Evolutionary conservation across 2,329 filamentous ascomycete species (phyloP).

Genomic region (Xylariaceae sp.): DNA sequence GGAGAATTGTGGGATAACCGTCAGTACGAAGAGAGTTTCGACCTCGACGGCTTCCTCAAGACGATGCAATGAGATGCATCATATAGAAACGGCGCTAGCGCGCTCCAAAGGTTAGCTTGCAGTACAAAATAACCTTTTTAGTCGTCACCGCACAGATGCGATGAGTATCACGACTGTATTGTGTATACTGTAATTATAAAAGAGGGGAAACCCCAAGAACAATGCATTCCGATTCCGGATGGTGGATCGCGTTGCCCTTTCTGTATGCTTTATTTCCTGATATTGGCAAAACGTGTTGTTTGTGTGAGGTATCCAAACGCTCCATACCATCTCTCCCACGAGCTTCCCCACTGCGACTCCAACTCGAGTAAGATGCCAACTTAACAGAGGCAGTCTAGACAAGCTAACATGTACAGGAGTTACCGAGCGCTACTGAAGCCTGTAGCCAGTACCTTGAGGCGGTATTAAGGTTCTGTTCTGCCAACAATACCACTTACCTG

Average conservation of each 20-base stretch:
- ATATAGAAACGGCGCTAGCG: neutral
- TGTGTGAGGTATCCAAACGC: too few species aligned
- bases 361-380: too few species aligned
- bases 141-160: neutral
- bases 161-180: slow-evolving; percentile 2
- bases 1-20: slow-evolving; percentile 97
- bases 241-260: neutral
- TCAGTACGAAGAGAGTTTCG: slow-evolving; percentile 98
- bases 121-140: neutral
- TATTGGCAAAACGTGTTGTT: too few species aligned
- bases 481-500: too few species aligned
- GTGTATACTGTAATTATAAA: slow-evolving; percentile 22
- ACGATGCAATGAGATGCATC: slow-evolving; percentile 65
- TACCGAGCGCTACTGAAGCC: too few species aligned
- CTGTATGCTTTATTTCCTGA: neutral
- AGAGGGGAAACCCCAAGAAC: neutral
- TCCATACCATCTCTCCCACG: too few species aligned
- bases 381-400: too few species aligned
- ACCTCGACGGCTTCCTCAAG: slow-evolving; percentile 92
- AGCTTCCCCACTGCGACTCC: too few species aligned
- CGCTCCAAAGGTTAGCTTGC: neutral
- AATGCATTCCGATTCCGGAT: neutral
- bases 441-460: too few species aligned
- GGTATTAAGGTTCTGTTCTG: too few species aligned
- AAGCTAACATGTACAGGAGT: too few species aligned